Conservation (phyloP, 345 rosid genomes). For the Corchorus capsularis region DNA sequence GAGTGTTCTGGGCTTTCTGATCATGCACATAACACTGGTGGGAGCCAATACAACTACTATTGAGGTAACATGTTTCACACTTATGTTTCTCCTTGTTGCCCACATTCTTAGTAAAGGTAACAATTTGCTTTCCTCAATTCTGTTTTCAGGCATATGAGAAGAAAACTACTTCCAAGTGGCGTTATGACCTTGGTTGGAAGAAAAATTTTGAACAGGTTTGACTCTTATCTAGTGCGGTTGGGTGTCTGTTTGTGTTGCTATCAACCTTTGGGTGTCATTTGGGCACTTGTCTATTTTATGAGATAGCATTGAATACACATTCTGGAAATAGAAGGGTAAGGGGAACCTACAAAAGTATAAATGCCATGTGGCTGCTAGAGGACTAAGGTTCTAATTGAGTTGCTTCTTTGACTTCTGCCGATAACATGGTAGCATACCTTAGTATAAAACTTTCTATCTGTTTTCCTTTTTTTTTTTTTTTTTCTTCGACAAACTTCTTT, state of each 20-base stretch:
- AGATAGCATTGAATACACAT: slow-evolving; percentile 4
- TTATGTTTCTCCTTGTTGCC: slow-evolving; percentile 4
- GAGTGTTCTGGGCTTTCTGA: slow-evolving; percentile 81
- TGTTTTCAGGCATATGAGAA: slow-evolving; percentile 73
- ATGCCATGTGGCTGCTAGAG: slow-evolving; percentile 3
- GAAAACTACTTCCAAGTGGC: slow-evolving; percentile 63
- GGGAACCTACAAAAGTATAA: not conserved
- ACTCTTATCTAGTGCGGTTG: not conserved
- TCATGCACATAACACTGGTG: slow-evolving; percentile 69
- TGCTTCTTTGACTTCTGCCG: slow-evolving; percentile 2
- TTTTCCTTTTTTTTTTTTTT: no score
- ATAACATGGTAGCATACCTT: not conserved
- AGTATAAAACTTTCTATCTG: not conserved
- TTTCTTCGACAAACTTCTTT: not conserved
- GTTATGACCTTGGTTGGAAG: slow-evolving; percentile 77
- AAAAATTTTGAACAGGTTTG: slow-evolving; percentile 73
- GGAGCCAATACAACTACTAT: slow-evolving; percentile 72
- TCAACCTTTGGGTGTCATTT: not conserved
- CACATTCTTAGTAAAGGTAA: not conserved
- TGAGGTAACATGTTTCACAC: slow-evolving; percentile 54
- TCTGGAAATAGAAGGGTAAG: not conserved
- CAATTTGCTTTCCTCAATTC: slow-evolving; percentile 17
- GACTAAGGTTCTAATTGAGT: not conserved
- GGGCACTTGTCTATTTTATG: not conserved
- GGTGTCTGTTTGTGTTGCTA: not conserved